Evolutionary conservation across 495 filamentous ascomycete species (phyloP).

Genomic region (Penicillium taxi): DNA sequence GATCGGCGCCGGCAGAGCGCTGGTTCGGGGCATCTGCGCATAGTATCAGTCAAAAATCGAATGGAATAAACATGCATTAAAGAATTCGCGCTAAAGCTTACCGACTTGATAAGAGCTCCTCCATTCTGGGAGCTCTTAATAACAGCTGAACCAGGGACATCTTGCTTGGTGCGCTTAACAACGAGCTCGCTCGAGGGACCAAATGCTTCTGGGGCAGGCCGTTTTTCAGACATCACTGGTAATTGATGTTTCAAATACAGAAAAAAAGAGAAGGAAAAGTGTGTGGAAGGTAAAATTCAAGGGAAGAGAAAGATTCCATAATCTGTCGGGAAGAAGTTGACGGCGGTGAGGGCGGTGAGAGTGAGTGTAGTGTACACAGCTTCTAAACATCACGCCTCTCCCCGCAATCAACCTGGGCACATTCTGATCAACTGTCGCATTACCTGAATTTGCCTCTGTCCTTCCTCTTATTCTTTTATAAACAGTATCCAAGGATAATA

Average conservation of each 20-base stretch:
- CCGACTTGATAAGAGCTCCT: slow-evolving; percentile 76
- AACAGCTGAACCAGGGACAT: slow-evolving; percentile 49
- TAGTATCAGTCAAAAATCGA: slow-evolving; percentile 8
- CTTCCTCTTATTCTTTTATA: neutral
- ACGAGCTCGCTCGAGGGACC: slow-evolving; percentile 66
- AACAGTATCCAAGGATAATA: neutral
- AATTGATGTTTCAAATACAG: neutral
- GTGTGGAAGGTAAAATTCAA: slow-evolving; percentile 1
- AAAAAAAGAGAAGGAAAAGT: neutral
- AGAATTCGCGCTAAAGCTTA: slow-evolving; percentile 47
- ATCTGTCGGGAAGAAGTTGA: slow-evolving; percentile 20
- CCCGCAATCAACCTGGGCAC: slow-evolving; percentile 16
- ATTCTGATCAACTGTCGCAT: slow-evolving; percentile 10
- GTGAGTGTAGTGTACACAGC: slow-evolving; percentile 17
- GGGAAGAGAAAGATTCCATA: slow-evolving; percentile 14
- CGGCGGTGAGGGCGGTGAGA: slow-evolving; percentile 16
- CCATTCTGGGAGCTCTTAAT: slow-evolving; percentile 57
- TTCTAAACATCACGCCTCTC: slow-evolving; percentile 16
- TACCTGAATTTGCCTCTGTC: neutral
- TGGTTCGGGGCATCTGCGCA: slow-evolving; percentile 68
- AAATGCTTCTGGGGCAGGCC: slow-evolving; percentile 73
- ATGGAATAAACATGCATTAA: neutral
- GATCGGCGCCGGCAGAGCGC: slow-evolving; percentile 79
- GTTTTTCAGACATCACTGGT: slow-evolving; percentile 73
- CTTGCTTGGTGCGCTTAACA: slow-evolving; percentile 79